Percentiles rank a stretch among this genome's conserved stretches.
These are phyloP conservation scores for Amyloporia xantha DNA, from an alignment of 768 basidiomycete species.

Conservation along the genomic window DNA sequence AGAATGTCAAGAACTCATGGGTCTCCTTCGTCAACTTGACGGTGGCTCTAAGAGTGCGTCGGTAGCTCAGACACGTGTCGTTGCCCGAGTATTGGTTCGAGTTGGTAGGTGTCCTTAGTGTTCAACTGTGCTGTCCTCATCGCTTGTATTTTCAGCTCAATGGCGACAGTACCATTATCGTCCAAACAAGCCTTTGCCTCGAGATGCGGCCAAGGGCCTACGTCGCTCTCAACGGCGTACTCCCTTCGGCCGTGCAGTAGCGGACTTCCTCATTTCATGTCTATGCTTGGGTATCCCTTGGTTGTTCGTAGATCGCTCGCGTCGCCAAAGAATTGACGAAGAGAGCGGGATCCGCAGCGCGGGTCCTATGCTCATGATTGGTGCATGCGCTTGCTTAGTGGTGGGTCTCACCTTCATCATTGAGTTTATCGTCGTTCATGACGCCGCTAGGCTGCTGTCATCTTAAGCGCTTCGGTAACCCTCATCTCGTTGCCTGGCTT, in stretches of 20 bases:
- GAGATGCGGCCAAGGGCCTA: conserved; percentile 32
- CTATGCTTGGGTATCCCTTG: conserved; percentile 78
- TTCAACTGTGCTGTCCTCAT: neutral
- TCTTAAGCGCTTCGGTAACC: conserved; percentile 76
- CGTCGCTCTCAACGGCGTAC: conserved; percentile 26
- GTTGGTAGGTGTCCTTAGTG: conserved; percentile 42
- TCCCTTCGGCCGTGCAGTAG: conserved; percentile 40
- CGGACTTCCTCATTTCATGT: conserved; percentile 54
- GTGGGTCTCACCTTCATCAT: conserved; percentile 12
- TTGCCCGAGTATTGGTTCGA: conserved; percentile 62
- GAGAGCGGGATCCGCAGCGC: conserved; percentile 46
- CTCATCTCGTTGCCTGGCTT: conserved; percentile 75
- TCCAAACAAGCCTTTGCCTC: conserved; percentile 58
- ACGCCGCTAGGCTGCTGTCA: conserved; percentile 59
- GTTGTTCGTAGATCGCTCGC: conserved; percentile 54
- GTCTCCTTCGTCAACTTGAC: conserved; percentile 43
- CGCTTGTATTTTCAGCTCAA: conserved; percentile 33
- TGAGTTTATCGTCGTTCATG: neutral
- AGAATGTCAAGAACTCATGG: conserved; percentile 71
- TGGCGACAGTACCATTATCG: conserved; percentile 72
- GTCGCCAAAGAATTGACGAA: conserved; percentile 46
- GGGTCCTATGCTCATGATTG: conserved; percentile 55
- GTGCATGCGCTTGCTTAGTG: conserved; percentile 42
- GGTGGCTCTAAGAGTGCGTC: conserved; percentile 38
- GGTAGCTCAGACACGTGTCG: conserved; percentile 52